Evolutionary conservation across 2,329 filamentous ascomycete genomes (phyloP), one percentile per base, ranked within the genome.

Genomic region (Microsporum canis): DNA sequence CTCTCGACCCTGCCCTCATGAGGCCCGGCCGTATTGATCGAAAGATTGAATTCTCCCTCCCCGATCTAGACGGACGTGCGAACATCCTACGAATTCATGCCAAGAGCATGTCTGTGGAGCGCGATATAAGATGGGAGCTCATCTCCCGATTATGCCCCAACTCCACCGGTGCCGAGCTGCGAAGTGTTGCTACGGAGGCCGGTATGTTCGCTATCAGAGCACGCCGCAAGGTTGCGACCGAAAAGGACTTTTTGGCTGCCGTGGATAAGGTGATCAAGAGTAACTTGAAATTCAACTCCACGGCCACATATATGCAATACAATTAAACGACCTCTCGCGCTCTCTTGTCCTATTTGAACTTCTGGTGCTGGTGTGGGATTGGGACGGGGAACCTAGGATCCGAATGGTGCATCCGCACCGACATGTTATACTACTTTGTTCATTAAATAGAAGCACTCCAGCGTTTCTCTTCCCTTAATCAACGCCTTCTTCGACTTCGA

Each of bases 181-280:
- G 94, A 71, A 95, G 90, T 78, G 94, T 99, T 63, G 96, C 94
- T 68, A 99, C 94, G 6, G 94, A 99, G 77, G 92, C 94, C 1
- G 94, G 94, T 67, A 97, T 99, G 92, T 99, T 95, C 72, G 94
- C 94, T 63, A 96, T 99, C 66, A 85, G 94, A 55, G 89, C 89
- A 41, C 81, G 94, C 73, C 87, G 94, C 78, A 99, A 99, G 88
- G 90, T 99, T 14, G 94, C 94, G 0, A 92, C 91, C 1, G 94
- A 99, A 82, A 97, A 99, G 83, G 94, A 99, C 77, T 99, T 99
- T 78, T 78, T 99, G 68, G 91, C 89, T 62, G 92, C 94, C 2
- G 94, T 99, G 64, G 94, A 99, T 81, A 99, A 99, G 85, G 94
- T 99, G 65, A 97, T 97, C 80, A 96, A 96, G 84, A 91, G 89